Percentiles rank a stretch among this genome's conserved stretches.
Evolutionary conservation across 345 rosid species (phyloP).

Genomic region (Melaleuca quinquenervia): DNA sequence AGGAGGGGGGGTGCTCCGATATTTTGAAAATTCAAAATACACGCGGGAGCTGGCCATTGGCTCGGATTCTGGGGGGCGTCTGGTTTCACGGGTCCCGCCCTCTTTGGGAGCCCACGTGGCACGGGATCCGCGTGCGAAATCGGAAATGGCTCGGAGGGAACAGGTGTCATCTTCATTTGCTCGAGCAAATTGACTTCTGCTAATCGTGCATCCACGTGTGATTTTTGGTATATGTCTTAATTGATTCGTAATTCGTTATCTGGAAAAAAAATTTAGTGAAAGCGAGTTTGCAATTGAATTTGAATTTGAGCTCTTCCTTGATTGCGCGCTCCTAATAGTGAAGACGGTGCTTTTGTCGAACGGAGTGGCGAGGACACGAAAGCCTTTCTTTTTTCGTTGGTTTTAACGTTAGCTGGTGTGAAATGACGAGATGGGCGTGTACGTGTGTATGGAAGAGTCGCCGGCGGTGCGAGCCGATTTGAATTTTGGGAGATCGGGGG

Average conservation of each 20-base stretch:
- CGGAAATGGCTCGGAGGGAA: not conserved
- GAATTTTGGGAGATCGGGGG: not conserved
- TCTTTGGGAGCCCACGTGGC: not conserved
- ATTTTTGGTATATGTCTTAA: no score
- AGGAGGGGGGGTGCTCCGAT: not conserved
- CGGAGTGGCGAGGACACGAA: no score
- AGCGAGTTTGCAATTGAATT: no score
- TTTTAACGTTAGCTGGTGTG: not conserved
- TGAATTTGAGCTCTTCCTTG: no score
- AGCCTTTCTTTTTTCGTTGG: fast-evolving
- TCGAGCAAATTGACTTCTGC: no score
- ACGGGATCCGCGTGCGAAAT: not conserved
- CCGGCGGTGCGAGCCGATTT: not conserved
- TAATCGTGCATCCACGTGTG: no score
- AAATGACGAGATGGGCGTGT: not conserved
- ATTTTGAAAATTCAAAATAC: not conserved
- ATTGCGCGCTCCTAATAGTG: no score
- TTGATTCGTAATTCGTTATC: no score
- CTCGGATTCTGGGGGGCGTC: not conserved
- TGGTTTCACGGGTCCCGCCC: not conserved
- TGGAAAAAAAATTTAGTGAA: no score
- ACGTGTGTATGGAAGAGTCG: not conserved
- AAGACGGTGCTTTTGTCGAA: no score
- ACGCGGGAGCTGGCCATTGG: not conserved
- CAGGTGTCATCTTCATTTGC: not conserved